Conservation (phyloP, 345 rosid genomes). For the Euclidium syriacum region DNA sequence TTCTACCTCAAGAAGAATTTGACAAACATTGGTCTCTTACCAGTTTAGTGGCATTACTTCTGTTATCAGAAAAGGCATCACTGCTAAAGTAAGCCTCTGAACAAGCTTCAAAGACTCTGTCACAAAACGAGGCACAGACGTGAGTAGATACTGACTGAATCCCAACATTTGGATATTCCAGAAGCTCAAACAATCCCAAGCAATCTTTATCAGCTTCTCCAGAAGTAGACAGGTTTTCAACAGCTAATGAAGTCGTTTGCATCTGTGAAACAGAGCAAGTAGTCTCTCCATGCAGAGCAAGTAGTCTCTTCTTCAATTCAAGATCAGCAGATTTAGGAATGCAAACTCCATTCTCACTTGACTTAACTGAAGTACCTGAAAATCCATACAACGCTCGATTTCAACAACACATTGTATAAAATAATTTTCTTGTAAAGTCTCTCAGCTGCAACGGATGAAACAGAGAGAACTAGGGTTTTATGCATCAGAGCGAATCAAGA, state of each 20-base stretch:
- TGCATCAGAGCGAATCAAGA: too few relatives aligned
- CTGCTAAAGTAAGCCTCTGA: slow-evolving; percentile 67
- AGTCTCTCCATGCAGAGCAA: too few relatives aligned
- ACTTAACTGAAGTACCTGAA: too few relatives aligned
- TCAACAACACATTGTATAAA: neutral
- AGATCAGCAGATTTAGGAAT: slow-evolving; percentile 49
- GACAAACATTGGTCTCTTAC: too few relatives aligned
- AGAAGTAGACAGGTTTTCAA: slow-evolving; percentile 49
- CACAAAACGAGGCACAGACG: slow-evolving; percentile 65
- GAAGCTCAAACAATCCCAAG: slow-evolving; percentile 59
- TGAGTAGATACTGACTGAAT: slow-evolving; percentile 59
- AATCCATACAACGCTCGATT: neutral
- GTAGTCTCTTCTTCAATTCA: slow-evolving; percentile 52
- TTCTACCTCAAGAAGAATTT: neutral
- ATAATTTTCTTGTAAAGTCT: too few relatives aligned
- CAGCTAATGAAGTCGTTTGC: slow-evolving; percentile 53
- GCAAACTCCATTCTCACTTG: slow-evolving; percentile 40
- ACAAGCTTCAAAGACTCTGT: slow-evolving; percentile 62
- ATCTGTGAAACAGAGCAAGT: slow-evolving; percentile 70
- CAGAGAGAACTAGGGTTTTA: neutral
- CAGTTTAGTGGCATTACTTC: slow-evolving; percentile 53
- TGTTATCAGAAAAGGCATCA: too few relatives aligned
- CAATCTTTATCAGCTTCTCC: slow-evolving; percentile 70
- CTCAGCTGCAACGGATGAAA: neutral
- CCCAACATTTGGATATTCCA: slow-evolving; percentile 66